These are phyloP conservation scores for Xylaria hypoxylon DNA, from an alignment of 2,329 filamentous ascomycete species.

Conservation along the genomic window DNA sequence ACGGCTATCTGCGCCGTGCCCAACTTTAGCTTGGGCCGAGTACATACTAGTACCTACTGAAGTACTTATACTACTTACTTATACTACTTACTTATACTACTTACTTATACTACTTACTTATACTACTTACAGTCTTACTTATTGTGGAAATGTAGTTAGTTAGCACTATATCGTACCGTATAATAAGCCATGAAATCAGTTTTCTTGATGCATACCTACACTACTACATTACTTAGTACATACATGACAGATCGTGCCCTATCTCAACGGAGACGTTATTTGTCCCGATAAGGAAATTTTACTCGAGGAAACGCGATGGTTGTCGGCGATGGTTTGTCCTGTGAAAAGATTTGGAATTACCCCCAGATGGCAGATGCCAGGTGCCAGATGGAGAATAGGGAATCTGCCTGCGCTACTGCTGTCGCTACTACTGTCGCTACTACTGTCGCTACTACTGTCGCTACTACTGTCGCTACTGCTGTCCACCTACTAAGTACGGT, in stretches of 20 bases:
- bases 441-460: too few relatives aligned
- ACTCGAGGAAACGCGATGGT: constrained; percentile 33
- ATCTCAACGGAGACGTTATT: constrained; percentile 28
- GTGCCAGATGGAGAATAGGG: constrained; percentile 8
- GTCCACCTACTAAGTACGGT: neutral
- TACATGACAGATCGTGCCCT: constrained; percentile 21
- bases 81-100: neutral
- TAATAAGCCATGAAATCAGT: constrained; percentile 16
- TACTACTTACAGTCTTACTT: too few relatives aligned
- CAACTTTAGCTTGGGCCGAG: constrained; percentile 10
- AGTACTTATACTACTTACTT: too few relatives aligned
- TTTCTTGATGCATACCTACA: constrained; percentile 23
- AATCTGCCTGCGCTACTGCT: constrained; percentile 27
- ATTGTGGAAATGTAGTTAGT: neutral
- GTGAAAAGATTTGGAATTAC: constrained; percentile 38
- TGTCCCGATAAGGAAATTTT: constrained; percentile 37
- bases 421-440: too few relatives aligned
- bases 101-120: too few relatives aligned
- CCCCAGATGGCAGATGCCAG: neutral
- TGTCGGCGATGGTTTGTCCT: constrained; percentile 11
- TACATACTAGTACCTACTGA: neutral
- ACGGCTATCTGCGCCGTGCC: constrained; percentile 15
- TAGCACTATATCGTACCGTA: constrained; percentile 1
- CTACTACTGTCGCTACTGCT: constrained; percentile 20
- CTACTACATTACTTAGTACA: constrained; percentile 12